Conservation (phyloP, 306 rosid genomes). For the Casuarina equisetifolia region DNA sequence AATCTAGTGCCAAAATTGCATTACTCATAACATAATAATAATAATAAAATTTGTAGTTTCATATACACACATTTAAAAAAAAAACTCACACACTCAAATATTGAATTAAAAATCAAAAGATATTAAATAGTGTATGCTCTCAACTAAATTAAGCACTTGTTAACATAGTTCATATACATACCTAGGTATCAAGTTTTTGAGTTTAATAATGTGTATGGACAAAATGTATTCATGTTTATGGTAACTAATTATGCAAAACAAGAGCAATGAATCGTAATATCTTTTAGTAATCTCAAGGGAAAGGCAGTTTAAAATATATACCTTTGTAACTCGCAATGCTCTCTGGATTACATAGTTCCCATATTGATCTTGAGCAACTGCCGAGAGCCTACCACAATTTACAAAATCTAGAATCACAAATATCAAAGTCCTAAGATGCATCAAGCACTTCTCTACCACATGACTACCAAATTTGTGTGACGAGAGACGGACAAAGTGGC, state of each 20-base stretch:
- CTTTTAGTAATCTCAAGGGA: background rate
- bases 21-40: background rate
- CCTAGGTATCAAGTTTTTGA: too few species aligned
- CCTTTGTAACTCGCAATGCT: constrained; percentile 5
- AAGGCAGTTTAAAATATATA: background rate
- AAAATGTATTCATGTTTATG: too few species aligned
- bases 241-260: too few species aligned
- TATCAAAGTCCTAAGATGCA: background rate
- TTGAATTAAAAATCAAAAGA: too few species aligned
- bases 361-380: constrained; percentile 18
- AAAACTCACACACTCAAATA: too few species aligned
- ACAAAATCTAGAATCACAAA: constrained; percentile 11
- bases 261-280: too few species aligned
- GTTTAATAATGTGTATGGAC: too few species aligned
- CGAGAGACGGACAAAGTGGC: constrained; percentile 7
- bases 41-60: background rate
- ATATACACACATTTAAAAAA: background rate
- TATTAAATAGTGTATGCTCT: too few species aligned
- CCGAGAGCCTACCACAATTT: background rate
- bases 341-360: constrained; percentile 24
- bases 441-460: constrained; percentile 34
- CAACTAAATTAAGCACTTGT: too few species aligned
- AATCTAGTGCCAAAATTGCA: background rate
- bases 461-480: constrained; percentile 26
- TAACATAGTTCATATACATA: too few species aligned